Conservation (phyloP, 1,139 yeast genomes). For the Scheffersomyces titani region DNA sequence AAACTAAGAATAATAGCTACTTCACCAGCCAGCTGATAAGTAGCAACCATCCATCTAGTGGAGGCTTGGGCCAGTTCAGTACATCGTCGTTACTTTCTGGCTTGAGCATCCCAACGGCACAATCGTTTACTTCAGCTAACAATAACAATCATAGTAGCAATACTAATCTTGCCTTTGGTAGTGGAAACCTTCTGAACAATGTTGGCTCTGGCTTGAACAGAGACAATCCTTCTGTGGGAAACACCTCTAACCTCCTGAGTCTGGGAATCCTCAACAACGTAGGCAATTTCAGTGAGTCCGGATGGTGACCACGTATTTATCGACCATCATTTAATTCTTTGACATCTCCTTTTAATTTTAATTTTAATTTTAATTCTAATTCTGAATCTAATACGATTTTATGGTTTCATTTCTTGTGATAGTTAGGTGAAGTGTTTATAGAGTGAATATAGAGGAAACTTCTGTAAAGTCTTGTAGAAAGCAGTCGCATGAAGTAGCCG, state of each 20-base stretch:
- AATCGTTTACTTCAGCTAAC: neutral
- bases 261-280: slow-evolving; percentile 7
- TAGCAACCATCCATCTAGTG: neutral
- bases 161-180: neutral
- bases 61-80: slow-evolving; percentile 4
- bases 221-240: neutral
- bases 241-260: neutral
- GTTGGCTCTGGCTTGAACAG: neutral
- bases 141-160: neutral
- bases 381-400: neutral
- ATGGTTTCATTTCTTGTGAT: neutral
- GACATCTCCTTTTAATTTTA: neutral
- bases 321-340: neutral
- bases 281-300: slow-evolving; percentile 8
- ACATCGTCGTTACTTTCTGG: slow-evolving; percentile 9
- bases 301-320: slow-evolving; percentile 5
- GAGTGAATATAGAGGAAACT: neutral
- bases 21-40: neutral
- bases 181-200: neutral
- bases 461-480: neutral
- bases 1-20: neutral
- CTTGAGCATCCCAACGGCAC: slow-evolving; percentile 2
- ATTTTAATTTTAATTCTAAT: neutral
- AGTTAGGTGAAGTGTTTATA: neutral
- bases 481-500: neutral